Evolutionary conservation across 176 grass and related monocot genomes (phyloP).

Genomic region (Lolium rigidum): DNA sequence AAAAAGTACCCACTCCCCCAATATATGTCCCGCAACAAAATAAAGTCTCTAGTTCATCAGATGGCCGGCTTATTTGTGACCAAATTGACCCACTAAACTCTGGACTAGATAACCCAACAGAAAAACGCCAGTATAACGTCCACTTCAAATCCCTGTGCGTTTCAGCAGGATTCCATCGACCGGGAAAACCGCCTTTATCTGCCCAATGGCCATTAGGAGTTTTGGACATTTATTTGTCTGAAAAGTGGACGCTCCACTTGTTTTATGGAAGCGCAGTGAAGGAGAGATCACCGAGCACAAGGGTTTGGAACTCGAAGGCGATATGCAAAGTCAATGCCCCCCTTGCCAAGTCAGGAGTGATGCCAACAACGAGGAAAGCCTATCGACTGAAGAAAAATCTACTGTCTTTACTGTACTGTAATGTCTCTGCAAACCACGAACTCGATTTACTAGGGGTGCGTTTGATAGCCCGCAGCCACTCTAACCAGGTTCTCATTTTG

Average conservation of each 20-base stretch:
- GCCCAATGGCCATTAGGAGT: conserved; percentile 11
- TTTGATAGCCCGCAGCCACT: no score
- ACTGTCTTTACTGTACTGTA: no score
- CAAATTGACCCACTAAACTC: neutral
- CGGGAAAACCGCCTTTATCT: neutral
- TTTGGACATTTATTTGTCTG: neutral
- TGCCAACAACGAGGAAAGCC: conserved; percentile 47
- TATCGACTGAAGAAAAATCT: neutral
- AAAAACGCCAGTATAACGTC: conserved; percentile 10
- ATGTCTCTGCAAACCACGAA: neutral
- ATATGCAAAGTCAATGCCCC: conserved; percentile 30
- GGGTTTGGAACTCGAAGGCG: conserved; percentile 7
- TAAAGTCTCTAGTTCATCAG: no score
- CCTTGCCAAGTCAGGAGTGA: neutral
- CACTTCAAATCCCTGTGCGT: neutral
- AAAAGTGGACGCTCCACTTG: neutral
- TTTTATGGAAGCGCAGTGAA: neutral
- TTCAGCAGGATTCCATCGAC: conserved; percentile 20
- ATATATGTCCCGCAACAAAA: neutral
- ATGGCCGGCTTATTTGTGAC: neutral
- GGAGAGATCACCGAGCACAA: conserved; percentile 24
- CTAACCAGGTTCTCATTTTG: no score
- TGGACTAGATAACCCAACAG: neutral
- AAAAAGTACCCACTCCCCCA: neutral
- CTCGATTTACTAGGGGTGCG: neutral